Base-by-base conservation (phyloP, 345 rosid species). In the Cochlearia excelsa region DNA sequence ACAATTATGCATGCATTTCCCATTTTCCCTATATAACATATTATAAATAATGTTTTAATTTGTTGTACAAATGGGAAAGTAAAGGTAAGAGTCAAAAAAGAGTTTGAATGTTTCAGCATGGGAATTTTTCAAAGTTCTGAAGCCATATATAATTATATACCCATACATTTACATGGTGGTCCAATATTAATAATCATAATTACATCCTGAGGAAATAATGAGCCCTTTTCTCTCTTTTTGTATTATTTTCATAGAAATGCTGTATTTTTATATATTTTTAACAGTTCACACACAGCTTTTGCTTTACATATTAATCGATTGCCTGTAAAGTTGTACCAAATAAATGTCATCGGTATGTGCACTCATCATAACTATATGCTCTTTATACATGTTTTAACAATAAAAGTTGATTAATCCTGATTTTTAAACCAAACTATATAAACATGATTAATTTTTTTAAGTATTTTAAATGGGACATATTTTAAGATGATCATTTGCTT, bases 161-260 rank as follows among this genome's bases (percentile, higher is more conserved):
- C 49, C 47, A 46, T 61, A 69, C 46, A 39, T 7, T 54, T 61
- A 69, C 46, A 46, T 7, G 57, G 73, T 55, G 73, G 73, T 69
- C 68, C 73, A 54, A 54, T 5, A 3, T 4, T 9, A 6, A 30
- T 61, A 40, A 29, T 34, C 49, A 61, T 69, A 27, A 55, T 55
- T 48, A 69, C 57, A 47, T 41, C 4, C 31, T 9, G n/a, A 45
- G 67, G 46, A 47, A 59, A 43, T 49, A 51, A 3, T 4, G 43
- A 16, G 23, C 23, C 23, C 23, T 16, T 16, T 16, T 16, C 0
- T 16, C 23, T 16, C 23, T 16, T 16, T 51, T 61, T 58, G 8
- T 27, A 9, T 59, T 31, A 6, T 34, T n/a, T 57, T 33, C n/a
- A 37, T 57, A 26, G 6, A 37, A 48, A 55, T 57, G 11, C 9